Percentiles rank a stretch among this genome's conserved stretches.
These are phyloP conservation scores for Diacronema lutheri DNA, from an alignment of 78 protist genomes.

Conservation along the genomic window DNA sequence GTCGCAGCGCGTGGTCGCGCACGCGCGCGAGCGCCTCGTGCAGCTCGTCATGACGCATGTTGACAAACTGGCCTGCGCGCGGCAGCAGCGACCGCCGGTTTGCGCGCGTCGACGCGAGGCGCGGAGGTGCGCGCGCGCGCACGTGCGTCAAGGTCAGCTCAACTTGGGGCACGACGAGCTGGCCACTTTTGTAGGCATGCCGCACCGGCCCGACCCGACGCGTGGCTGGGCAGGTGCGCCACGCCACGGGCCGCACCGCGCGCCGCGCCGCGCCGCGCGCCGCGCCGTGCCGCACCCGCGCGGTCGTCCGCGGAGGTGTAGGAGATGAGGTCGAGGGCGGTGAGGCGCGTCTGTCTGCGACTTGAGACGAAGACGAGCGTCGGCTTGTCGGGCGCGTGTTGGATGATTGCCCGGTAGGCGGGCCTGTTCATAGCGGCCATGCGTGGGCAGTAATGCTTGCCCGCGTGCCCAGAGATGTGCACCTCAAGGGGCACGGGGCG, in stretches of 20 bases:
- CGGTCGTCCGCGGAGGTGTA: conserved; percentile 62
- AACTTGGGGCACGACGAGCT: too few relatives aligned
- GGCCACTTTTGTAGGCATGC: too few relatives aligned
- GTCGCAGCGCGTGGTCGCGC: conserved; percentile 72
- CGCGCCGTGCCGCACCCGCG: too few relatives aligned
- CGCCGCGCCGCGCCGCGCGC: too few relatives aligned
- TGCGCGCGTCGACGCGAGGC: too few relatives aligned
- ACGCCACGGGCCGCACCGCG: too few relatives aligned
- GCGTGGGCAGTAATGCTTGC: conserved; percentile 99
- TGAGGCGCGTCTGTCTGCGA: conserved; percentile 97
- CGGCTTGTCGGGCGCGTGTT: conserved; percentile 36
- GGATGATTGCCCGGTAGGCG: conserved; percentile 53
- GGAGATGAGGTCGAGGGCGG: conserved; percentile 78
- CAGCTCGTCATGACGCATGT: conserved; percentile 43
- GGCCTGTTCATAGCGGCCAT: conserved; percentile 99
- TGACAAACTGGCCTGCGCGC: conserved; percentile 58
- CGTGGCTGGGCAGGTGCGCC: too few relatives aligned
- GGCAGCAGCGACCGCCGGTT: too few relatives aligned
- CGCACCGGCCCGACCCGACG: too few relatives aligned
- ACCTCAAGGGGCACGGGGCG: conserved; percentile 95
- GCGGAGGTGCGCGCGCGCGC: too few relatives aligned
- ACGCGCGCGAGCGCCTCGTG: conserved; percentile 13
- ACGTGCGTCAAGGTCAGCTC: too few relatives aligned
- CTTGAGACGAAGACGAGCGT: conserved; percentile 92
- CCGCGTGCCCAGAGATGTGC: conserved; percentile 84